These are phyloP conservation scores for Lactarius deliciosus DNA, from an alignment of 768 basidiomycete genomes.

Conservation along the genomic window DNA sequence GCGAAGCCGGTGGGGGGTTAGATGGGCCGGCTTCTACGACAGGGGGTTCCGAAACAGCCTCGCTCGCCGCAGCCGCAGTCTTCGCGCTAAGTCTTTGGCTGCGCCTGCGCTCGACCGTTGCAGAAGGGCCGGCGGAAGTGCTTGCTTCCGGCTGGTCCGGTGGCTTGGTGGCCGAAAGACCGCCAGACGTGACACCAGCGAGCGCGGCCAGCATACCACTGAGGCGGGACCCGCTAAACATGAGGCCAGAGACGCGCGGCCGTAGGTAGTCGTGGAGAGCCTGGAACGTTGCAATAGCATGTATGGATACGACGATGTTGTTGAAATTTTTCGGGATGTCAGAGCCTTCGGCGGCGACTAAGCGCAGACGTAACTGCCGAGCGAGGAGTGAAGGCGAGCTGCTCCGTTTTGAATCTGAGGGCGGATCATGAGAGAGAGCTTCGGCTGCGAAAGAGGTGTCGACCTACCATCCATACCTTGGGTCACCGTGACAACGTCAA, in stretches of 20 bases:
- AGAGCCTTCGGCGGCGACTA: constrained; percentile 86
- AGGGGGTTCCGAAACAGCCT: constrained; percentile 26
- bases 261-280: constrained; percentile 95
- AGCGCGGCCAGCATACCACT: constrained; percentile 92
- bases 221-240: constrained; percentile 61
- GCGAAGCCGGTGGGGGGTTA: constrained; percentile 14
- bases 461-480: constrained; percentile 75
- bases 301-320: constrained; percentile 95
- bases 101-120: constrained; percentile 57
- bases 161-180: constrained; percentile 28
- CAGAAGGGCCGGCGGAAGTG: constrained; percentile 25
- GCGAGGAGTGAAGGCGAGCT: constrained; percentile 87
- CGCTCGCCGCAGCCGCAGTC: constrained; percentile 37
- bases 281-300: constrained; percentile 97
- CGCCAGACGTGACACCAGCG: constrained; percentile 49
- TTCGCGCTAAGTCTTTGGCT: constrained; percentile 84
- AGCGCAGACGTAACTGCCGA: constrained; percentile 83
- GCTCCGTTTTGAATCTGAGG: constrained; percentile 79
- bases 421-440: background rate
- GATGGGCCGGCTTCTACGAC: constrained; percentile 24
- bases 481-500: constrained; percentile 89
- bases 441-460: background rate
- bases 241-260: constrained; percentile 77
- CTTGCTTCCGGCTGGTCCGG: constrained; percentile 29
- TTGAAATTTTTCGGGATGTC: constrained; percentile 84